Conservation (phyloP, 495 filamentous ascomycete species). For the Xylaria cubensis region DNA sequence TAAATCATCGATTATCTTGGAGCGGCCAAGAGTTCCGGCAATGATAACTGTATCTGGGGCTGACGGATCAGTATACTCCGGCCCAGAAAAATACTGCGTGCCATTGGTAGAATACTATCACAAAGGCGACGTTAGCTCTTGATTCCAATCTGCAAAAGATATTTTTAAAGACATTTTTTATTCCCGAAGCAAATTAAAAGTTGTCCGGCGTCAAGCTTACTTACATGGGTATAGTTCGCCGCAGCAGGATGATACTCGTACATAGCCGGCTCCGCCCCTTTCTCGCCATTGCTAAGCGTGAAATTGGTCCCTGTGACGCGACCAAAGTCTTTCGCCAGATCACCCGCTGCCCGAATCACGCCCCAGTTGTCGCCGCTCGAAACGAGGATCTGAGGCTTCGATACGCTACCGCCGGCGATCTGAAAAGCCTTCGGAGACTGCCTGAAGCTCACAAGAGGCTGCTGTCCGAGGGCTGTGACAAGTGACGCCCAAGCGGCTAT, state of each 20-base stretch:
- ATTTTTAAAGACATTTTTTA: not conserved
- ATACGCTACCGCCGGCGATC: conserved; percentile 51
- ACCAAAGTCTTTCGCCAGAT: conserved; percentile 74
- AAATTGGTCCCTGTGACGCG: conserved; percentile 68
- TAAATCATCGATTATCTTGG: conserved; percentile 63
- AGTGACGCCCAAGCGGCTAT: conserved; percentile 32
- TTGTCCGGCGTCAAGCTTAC: conserved; percentile 5
- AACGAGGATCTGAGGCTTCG: conserved; percentile 57
- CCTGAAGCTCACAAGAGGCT: conserved; percentile 61
- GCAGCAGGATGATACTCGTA: conserved; percentile 54
- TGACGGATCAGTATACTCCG: conserved; percentile 52
- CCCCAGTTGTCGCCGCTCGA: conserved; percentile 68
- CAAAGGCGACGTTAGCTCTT: not conserved
- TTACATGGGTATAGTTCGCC: conserved; percentile 55
- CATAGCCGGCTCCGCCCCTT: conserved; percentile 39
- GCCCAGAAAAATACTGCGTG: conserved; percentile 51
- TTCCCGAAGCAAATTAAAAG: not conserved
- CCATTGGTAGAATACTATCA: conserved; percentile 52
- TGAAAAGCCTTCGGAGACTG: conserved; percentile 46
- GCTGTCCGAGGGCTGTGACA: conserved; percentile 60
- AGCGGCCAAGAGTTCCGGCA: conserved; percentile 71
- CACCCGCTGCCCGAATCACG: conserved; percentile 69
- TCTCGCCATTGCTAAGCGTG: conserved; percentile 58
- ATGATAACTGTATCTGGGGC: conserved; percentile 65
- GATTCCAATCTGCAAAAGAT: not conserved